Conservation (phyloP, 345 rosid species). For the Barbarea vulgaris region DNA sequence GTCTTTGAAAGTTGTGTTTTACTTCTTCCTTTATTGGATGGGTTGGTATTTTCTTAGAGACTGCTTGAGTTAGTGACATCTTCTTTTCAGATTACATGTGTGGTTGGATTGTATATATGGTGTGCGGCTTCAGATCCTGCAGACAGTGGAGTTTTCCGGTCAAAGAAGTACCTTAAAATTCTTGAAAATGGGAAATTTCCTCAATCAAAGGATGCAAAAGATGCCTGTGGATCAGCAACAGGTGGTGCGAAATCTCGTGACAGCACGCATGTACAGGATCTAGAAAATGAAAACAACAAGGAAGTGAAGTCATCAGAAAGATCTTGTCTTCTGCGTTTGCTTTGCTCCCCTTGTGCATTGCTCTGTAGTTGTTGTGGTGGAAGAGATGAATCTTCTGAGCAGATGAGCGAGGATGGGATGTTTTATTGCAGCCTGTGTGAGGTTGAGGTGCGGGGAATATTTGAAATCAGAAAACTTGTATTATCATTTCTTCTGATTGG, state of each 20-base stretch:
- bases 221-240: slow-evolving; percentile 63
- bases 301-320: slow-evolving; percentile 42
- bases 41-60: neutral
- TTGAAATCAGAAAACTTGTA: slow-evolving; percentile 4
- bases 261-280: slow-evolving; percentile 47
- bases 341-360: slow-evolving; percentile 69
- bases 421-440: slow-evolving; percentile 96
- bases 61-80: neutral
- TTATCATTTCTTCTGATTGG: neutral
- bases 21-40: neutral
- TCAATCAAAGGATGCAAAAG: slow-evolving; percentile 56
- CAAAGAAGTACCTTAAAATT: slow-evolving; percentile 75
- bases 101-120: slow-evolving; percentile 78
- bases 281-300: slow-evolving; percentile 39
- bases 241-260: slow-evolving; percentile 59
- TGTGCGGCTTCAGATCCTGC: slow-evolving; percentile 94
- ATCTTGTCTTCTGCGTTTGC: slow-evolving; percentile 51
- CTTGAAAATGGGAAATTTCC: slow-evolving; percentile 53
- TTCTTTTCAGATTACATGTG: slow-evolving; percentile 61
- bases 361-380: slow-evolving; percentile 59
- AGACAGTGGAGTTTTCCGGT: slow-evolving; percentile 74
- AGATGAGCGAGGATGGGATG: slow-evolving; percentile 92
- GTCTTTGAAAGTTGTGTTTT: neutral
- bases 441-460: slow-evolving; percentile 70
- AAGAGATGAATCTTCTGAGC: slow-evolving; percentile 66